Evolutionary conservation across 768 basidiomycete genomes (phyloP), one percentile per base, ranked within the genome.

Genomic region (Auriscalpium vulgare): DNA sequence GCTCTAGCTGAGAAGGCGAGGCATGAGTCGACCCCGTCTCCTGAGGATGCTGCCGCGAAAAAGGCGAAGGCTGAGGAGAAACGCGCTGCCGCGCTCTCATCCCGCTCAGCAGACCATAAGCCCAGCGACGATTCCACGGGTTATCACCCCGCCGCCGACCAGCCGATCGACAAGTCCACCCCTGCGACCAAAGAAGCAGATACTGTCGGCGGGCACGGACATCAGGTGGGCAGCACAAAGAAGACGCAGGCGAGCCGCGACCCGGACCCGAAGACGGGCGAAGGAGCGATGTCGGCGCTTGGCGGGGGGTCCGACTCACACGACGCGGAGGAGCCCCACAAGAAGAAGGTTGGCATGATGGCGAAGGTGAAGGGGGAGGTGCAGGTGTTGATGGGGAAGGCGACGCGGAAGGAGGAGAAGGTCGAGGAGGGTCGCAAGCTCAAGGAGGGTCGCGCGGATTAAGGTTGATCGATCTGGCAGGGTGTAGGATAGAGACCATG

Each of bases 351-450:
- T 5, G 57, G 38, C 21, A 48, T 59, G 17, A 50, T 59, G 56
- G 47, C 46, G 29, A 57, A 50, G 36, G 56, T 59, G 23, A 59
- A 54, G 48, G 59, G 56, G 1, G 59, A 54, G 37, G 53, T 59
- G 56, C 57, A 53, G 43, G 49, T 58, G 19, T 51, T 59, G 16
- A 48, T 59, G 10, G 59, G 59, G 3, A 59, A 53, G 48, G 59
- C 56, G 10, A 59, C 56, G 14, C 34, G 48, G 40, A 59, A 58
- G 16, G 45, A 34, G 36, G 59, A 47, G 5, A 59, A 47, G 52
- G 56, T 59, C 35, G 59, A 59, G 23, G 56, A 50, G 37, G 59
- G 59, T 11, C 51, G 53, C 36, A 59, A 45, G 44, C 14, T 59
- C 51, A 58, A 59, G 29, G 43, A 54, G 0, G 59, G 59, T 4